Evolutionary conservation across 805 yeast species (phyloP).

Genomic region (Candida silvicultrix): DNA sequence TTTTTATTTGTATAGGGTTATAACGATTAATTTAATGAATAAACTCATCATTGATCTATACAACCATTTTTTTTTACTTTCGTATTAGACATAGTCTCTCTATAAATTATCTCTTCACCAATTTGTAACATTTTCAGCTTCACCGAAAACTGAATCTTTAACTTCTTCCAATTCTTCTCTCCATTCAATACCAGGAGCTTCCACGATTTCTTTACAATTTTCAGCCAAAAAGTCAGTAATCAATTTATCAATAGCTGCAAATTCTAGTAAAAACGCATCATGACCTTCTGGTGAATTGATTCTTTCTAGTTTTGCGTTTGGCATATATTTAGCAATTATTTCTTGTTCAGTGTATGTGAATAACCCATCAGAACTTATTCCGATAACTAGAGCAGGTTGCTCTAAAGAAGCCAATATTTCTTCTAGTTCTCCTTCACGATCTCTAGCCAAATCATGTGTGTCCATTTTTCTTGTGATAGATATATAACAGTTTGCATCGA

Average conservation of each 20-base stretch:
- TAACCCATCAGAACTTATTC: slow-evolving; percentile 86
- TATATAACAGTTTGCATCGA: slow-evolving; percentile 96
- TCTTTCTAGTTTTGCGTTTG: slow-evolving; percentile 59
- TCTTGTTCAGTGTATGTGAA: slow-evolving; percentile 92
- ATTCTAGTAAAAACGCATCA: slow-evolving; percentile 92
- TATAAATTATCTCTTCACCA: slow-evolving; percentile 45
- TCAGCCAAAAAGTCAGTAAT: slow-evolving; percentile 59
- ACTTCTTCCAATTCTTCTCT: slow-evolving; percentile 34
- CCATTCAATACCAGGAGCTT: slow-evolving; percentile 36
- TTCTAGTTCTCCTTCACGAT: slow-evolving; percentile 40
- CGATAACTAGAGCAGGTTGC: slow-evolving; percentile 81
- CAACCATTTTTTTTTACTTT: no score
- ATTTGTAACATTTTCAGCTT: slow-evolving; percentile 87
- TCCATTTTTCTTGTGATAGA: slow-evolving; percentile 90
- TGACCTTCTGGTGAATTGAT: slow-evolving; percentile 95
- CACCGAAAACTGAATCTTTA: slow-evolving; percentile 79
- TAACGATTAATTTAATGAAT: no score
- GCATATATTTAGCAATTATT: slow-evolving; percentile 67
- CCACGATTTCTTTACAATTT: slow-evolving; percentile 54
- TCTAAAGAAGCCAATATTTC: slow-evolving; percentile 49
- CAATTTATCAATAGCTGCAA: slow-evolving; percentile 68
- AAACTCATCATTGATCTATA: no score
- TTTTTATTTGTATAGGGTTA: neutral
- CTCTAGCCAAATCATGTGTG: slow-evolving; percentile 90
- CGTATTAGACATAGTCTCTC: neutral